A percentile compares a stretch with the other conserved stretches of the same genome.
Conservation (phyloP, 768 basidiomycete genomes). For the Rhodocollybia butyracea region DNA sequence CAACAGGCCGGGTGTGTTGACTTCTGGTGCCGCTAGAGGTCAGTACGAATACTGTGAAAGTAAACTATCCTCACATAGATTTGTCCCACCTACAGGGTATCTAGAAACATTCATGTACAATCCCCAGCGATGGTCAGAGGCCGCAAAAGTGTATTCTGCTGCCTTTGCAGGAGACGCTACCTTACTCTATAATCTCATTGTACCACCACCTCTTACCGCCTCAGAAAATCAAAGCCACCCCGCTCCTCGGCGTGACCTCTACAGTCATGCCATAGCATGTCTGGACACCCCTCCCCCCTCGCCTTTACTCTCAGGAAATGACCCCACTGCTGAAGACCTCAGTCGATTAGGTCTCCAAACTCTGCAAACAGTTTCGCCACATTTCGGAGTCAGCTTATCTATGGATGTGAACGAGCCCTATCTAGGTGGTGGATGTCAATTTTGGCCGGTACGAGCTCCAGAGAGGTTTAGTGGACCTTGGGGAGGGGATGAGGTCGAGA, state of each 20-base stretch:
- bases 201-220: background rate
- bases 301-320: background rate
- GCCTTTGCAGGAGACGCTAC: conserved; percentile 21
- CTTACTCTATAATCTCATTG: conserved; percentile 14
- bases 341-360: conserved; percentile 9
- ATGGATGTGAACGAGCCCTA: conserved; percentile 16
- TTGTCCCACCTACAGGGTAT: conserved; percentile 5
- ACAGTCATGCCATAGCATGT: conserved; percentile 18
- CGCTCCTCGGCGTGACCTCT: conserved; percentile 10
- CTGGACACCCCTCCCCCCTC: conserved; percentile 19
- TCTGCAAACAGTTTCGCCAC: conserved; percentile 13
- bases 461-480: conserved; percentile 25
- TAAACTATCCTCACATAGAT: background rate
- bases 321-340: conserved; percentile 12
- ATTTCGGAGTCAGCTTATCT: conserved; percentile 21
- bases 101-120: conserved; percentile 13
- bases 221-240: too few species aligned
- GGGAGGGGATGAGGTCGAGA: conserved; percentile 24
- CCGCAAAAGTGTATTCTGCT: conserved; percentile 11
- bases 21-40: conserved; percentile 21
- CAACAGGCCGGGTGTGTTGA: conserved; percentile 15
- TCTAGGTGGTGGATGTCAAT: conserved; percentile 22
- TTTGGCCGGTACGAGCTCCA: conserved; percentile 19
- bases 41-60: background rate
- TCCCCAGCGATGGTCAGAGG: conserved; percentile 18